Base-by-base conservation (phyloP, 306 rosid genomes). In the Sophora flavescens region DNA sequence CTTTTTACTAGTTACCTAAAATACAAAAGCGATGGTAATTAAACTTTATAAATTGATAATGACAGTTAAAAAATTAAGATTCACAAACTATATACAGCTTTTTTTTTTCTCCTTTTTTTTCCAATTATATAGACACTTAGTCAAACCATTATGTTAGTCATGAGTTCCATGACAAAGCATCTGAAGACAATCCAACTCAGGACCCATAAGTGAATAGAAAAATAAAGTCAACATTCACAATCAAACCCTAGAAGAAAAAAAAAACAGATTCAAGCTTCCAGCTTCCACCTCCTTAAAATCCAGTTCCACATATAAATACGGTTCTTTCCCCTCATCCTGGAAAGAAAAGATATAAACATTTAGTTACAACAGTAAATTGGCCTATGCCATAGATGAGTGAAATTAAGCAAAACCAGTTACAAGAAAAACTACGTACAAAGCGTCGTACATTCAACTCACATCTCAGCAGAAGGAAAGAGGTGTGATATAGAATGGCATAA, bases 241-340 rank as follows among this genome's bases (percentile, higher is more conserved):
- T 71, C 77, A 80, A 80, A 82, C 33, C 22, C 16, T 33, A 12
- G 28, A 73, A 35, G n/a, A 77, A 47, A 4, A 47, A 3, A 9
- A 47, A 1, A 2, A 1, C 6, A 44, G 35, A 63, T 60, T 66
- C 76, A 72, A 77, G 76, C 38, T 52, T 67, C 9, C 53, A 77
- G 76, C 38, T 52, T 67, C 9, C 53, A 96, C 99, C 99, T 92
- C 99, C 84, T 88, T 88, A 82, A 96, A 96, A 85, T 96, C 99
- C 80, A 92, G 78, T 85, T 96, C 98, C 71, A 96, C 99, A 5
- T 96, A 96, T 69, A 47, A 50, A 50, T 48, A 48, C 14, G 54
- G 54, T n/a, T 18, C 54, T 48, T 48, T 48, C 54, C 54, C 96
- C 76, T 91, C 99, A 72, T 91, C 90, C 99, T 92, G 91, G n/a